These are phyloP conservation scores for Starmerella potacharoeniae DNA, from an alignment of 805 yeast genomes.

Conservation along the genomic window DNA sequence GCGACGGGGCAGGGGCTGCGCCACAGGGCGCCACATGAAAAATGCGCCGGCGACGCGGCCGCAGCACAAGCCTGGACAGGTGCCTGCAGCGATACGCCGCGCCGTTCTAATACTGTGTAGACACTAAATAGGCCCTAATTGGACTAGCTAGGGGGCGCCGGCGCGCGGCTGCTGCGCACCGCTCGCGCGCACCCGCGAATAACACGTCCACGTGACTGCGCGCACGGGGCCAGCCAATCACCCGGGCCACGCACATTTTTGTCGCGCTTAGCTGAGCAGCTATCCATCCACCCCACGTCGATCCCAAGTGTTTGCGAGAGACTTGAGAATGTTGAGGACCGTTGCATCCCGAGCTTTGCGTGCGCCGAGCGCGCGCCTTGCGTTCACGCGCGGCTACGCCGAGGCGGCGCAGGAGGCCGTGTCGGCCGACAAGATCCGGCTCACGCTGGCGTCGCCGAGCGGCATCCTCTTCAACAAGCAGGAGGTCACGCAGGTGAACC, in stretches of 20 bases:
- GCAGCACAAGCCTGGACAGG: too few relatives aligned
- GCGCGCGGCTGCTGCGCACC: background rate
- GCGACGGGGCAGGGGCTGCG: conserved; percentile 1
- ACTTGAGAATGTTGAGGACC: conserved; percentile 20
- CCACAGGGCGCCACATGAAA: background rate
- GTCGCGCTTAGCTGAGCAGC: conserved; percentile 7
- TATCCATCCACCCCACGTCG: background rate
- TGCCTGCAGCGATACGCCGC: too few relatives aligned
- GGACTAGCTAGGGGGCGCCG: too few relatives aligned
- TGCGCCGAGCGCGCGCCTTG: conserved; percentile 20
- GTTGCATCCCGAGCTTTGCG: conserved; percentile 21
- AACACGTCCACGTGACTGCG: background rate
- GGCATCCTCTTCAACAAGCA: conserved; percentile 19
- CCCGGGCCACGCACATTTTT: background rate
- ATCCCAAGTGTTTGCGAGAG: background rate
- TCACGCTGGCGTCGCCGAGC: conserved; percentile 86
- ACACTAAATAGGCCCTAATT: too few relatives aligned
- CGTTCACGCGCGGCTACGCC: conserved; percentile 50
- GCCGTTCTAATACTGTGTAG: too few relatives aligned
- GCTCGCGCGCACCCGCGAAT: background rate
- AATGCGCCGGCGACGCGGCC: too few relatives aligned
- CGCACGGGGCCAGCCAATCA: background rate
- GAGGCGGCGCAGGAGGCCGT: conserved; percentile 46
- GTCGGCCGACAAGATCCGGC: conserved; percentile 60
- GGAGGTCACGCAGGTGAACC: conserved; percentile 63